Conservation (phyloP, 345 rosid species). For the Clarkia xantiana region DNA sequence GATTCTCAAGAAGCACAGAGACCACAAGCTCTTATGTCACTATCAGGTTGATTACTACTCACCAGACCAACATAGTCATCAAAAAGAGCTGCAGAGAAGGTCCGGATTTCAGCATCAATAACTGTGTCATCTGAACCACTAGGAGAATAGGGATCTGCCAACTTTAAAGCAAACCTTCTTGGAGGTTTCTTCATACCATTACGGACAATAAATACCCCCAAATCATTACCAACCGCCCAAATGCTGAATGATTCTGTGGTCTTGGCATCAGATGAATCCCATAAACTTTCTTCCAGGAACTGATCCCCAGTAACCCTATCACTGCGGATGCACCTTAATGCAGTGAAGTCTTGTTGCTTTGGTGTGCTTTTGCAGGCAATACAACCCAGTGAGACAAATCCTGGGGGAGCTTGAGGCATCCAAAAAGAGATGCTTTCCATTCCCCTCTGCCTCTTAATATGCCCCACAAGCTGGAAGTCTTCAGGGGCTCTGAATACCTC, state of each 20-base stretch:
- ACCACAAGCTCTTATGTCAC: neutral
- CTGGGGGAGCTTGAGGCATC: constrained; percentile 94
- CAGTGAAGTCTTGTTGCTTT: constrained; percentile 41
- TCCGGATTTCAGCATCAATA: constrained; percentile 57
- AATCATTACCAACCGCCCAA: constrained; percentile 63
- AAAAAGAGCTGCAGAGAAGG: constrained; percentile 81
- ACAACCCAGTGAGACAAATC: constrained; percentile 89
- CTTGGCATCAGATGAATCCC: constrained; percentile 75
- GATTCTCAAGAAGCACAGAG: too few species aligned
- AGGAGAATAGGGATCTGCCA: constrained; percentile 49
- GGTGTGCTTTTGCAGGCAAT: constrained; percentile 66
- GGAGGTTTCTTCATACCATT: constrained; percentile 84
- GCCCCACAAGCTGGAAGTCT: constrained; percentile 65
- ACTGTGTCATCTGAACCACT: constrained; percentile 60
- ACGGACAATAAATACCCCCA: constrained; percentile 75
- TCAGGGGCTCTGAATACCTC: constrained; percentile 51
- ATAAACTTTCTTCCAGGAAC: constrained; percentile 76
- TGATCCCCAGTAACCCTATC: constrained; percentile 80
- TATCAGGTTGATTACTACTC: constrained; percentile 13
- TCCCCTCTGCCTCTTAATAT: constrained; percentile 72
- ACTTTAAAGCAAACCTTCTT: constrained; percentile 75
- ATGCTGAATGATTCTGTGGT: constrained; percentile 64
- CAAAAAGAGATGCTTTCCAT: constrained; percentile 74
- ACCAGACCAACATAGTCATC: constrained; percentile 99
- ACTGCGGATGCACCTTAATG: constrained; percentile 66